Base-by-base conservation (phyloP, 805 yeast genomes). In the Wickerhamomyces chaumierensis region DNA sequence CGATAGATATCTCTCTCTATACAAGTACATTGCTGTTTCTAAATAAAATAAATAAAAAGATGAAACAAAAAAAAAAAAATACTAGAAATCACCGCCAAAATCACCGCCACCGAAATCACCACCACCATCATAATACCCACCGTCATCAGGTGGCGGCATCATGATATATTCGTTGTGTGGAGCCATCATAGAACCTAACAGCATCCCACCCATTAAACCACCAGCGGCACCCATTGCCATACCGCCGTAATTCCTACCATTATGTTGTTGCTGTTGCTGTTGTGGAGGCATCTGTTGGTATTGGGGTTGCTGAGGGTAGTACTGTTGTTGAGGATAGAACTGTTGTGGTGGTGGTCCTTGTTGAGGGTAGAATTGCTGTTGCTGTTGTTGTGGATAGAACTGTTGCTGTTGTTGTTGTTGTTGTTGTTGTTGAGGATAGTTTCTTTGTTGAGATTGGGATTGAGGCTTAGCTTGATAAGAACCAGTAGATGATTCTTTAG, bases 191-290 rank as follows among this genome's bases (percentile, higher is more conserved):
- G 40, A 50, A 7, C 54, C 62, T 37, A 50, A 51, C 17, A 50
- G 50, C 34, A 55, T 49, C 29, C 59, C 58, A 25, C 54, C 64
- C 34, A 48, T 44, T 28, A 48, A 40, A 45, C 55, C 57, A 9
- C 48, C 61, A 42, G 52, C 56, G n/a, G 52, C 55, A 38, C 55
- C 55, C 8, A 49, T 43, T 3, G 48, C 59, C 44, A 56, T 52
- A 21, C 55, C 57, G 27, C 52, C 52, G 5, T 43, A 34, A 4
- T 13, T 57, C 35, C 57, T 60, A 29, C 59, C 49, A 12, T 45
- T 46, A 33, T 57, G 49, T 47, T 56, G 41, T 56, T 52, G 57
- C 38, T 39, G 48, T n/a, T 48, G 52, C 38, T 42, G 47, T 19
- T 37, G 45, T 27, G 6, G 25, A 7, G 6, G 25, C 25, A 21